These are phyloP conservation scores for Jasminum sambac DNA, from an alignment of 257 asterid genomes.

Conservation along the genomic window DNA sequence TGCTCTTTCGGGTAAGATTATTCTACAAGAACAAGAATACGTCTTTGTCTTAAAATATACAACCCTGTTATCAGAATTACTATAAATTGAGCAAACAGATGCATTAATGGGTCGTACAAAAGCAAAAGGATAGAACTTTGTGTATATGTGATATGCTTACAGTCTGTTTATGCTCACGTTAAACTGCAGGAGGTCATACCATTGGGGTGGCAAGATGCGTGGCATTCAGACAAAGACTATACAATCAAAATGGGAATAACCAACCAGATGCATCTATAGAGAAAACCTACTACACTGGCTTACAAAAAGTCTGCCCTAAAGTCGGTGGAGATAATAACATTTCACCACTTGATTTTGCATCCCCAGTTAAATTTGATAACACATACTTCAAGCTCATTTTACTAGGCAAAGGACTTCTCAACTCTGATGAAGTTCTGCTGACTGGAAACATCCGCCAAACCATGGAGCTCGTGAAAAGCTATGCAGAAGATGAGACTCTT, in stretches of 20 bases:
- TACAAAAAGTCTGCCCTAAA: constrained; percentile 58
- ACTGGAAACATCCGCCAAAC: constrained; percentile 48
- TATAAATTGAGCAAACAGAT: background rate
- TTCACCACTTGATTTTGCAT: constrained; percentile 62
- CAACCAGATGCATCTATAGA: constrained; percentile 61
- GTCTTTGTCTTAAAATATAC: background rate
- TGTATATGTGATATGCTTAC: background rate
- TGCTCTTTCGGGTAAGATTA: constrained; percentile 62
- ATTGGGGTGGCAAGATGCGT: constrained; percentile 79
- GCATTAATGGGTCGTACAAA: background rate
- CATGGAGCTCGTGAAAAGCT: constrained; percentile 47
- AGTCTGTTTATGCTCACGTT: background rate
- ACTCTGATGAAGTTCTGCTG: constrained; percentile 62
- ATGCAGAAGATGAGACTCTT: constrained; percentile 53
- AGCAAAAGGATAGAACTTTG: background rate
- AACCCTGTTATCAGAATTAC: background rate
- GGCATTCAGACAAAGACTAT: constrained; percentile 64
- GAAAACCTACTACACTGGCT: constrained; percentile 46
- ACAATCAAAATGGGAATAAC: constrained; percentile 68
- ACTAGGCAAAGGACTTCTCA: constrained; percentile 67
- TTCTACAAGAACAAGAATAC: background rate
- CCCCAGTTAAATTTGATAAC: constrained; percentile 76
- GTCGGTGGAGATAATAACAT: constrained; percentile 68
- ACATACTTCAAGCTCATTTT: constrained; percentile 61
- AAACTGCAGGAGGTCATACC: constrained; percentile 63